Conservation (phyloP, 1,284 basidiomycete genomes). For the Athelia sp. region DNA sequence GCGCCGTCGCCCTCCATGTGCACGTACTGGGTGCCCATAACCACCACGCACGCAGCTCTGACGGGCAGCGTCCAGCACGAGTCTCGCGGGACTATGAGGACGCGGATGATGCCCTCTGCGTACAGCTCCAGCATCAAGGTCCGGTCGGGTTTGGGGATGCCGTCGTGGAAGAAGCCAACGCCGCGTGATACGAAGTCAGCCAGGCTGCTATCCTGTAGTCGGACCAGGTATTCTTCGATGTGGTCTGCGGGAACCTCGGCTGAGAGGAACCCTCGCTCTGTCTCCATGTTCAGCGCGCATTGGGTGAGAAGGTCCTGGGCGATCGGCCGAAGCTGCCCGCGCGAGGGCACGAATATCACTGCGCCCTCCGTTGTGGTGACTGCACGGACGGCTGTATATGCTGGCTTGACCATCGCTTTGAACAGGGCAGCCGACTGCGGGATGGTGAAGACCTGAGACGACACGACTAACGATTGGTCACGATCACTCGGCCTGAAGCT, state of each 20-base stretch:
- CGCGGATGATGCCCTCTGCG: constrained; percentile 75
- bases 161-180: constrained; percentile 84
- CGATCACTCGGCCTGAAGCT: constrained; percentile 83
- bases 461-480: constrained; percentile 72
- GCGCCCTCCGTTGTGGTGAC: constrained; percentile 48
- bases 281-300: constrained; percentile 74
- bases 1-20: constrained; percentile 39
- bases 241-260: constrained; percentile 45
- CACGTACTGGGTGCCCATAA: constrained; percentile 91
- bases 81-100: constrained; percentile 81
- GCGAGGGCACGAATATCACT: constrained; percentile 90
- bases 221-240: constrained; percentile 57
- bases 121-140: constrained; percentile 80
- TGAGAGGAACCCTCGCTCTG: constrained; percentile 71
- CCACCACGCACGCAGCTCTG: constrained; percentile 75
- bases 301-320: constrained; percentile 87
- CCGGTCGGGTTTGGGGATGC: constrained; percentile 69
- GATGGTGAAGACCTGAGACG: constrained; percentile 79
- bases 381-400: constrained; percentile 61
- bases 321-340: constrained; percentile 71
- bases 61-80: constrained; percentile 85
- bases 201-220: constrained; percentile 65
- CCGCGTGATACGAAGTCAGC: constrained; percentile 83
- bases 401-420: constrained; percentile 91
- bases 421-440: constrained; percentile 85